Evolutionary conservation across 225 moss, liverwort and hornwort genomes (phyloP).

Genomic region (Pseudoscleropodium purum): DNA sequence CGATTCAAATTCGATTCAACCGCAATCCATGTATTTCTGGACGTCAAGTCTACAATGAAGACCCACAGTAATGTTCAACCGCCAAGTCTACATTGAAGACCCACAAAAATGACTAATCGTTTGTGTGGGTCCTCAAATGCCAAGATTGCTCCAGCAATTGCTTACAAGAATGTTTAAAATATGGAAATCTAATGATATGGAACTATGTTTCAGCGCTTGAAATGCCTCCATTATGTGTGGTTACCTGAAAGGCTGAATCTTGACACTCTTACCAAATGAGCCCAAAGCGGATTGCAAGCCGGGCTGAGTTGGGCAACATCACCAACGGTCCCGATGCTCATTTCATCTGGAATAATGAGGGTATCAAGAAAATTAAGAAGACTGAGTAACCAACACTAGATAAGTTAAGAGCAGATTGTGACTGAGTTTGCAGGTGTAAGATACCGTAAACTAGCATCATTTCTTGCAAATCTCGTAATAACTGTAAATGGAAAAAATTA

Average conservation of each 20-base stretch:
- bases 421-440: not conserved
- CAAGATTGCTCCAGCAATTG: not conserved
- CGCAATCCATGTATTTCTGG: not conserved
- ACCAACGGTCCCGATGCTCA: not conserved
- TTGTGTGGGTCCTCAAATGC: too few species aligned
- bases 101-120: not conserved
- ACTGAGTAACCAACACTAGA: not conserved
- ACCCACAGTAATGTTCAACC: not conserved
- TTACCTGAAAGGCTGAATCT: not conserved
- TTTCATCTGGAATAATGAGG: not conserved
- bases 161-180: not conserved
- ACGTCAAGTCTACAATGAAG: not conserved
- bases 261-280: not conserved
- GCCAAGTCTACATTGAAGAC: not conserved
- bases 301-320: not conserved
- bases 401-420: not conserved
- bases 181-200: not conserved
- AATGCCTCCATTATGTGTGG: too few species aligned
- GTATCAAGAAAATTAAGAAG: not conserved
- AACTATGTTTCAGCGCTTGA: not conserved
- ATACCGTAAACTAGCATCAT: not conserved
- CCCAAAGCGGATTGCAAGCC: too few species aligned
- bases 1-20: not conserved
- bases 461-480: not conserved
- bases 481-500: not conserved